Conservation (phyloP, 2,329 filamentous ascomycete genomes). For the Cercospora canescens region DNA sequence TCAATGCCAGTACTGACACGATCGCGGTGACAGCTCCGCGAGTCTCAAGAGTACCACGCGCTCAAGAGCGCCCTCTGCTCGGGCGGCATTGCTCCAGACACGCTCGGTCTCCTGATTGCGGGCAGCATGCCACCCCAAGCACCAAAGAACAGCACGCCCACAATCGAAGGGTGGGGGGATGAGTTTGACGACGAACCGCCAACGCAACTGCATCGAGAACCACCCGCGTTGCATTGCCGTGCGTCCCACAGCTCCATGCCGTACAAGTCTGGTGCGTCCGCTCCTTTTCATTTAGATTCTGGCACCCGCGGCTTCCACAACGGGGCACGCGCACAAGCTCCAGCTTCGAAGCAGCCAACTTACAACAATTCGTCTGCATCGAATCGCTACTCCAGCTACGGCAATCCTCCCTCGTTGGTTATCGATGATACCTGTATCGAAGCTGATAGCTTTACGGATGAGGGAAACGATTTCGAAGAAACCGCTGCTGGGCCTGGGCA, state of each 20-base stretch:
- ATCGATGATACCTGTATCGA: constrained; percentile 26
- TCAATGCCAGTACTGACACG: neutral
- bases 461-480: constrained; percentile 9
- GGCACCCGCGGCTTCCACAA: constrained; percentile 17
- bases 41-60: constrained; percentile 54
- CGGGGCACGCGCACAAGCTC: neutral
- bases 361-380: constrained; percentile 11
- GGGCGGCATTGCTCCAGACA: constrained; percentile 52
- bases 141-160: neutral
- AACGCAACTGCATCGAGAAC: neutral
- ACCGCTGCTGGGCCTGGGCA: constrained; percentile 1
- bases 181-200: constrained; percentile 14
- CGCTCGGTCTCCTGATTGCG: constrained; percentile 49
- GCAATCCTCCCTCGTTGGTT: constrained; percentile 19
- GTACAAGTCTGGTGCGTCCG: constrained; percentile 13
- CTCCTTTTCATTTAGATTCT: constrained; percentile 17
- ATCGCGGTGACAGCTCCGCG: constrained; percentile 36
- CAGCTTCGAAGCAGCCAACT: constrained; percentile 3
- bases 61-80: constrained; percentile 51
- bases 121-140: constrained; percentile 26
- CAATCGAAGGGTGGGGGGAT: constrained; percentile 27
- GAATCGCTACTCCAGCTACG: constrained; percentile 24
- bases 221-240: neutral
- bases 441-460: constrained; percentile 22
- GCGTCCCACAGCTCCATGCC: constrained; percentile 7